Base-by-base conservation (phyloP, 345 rosid species). In the Draba incana region DNA sequence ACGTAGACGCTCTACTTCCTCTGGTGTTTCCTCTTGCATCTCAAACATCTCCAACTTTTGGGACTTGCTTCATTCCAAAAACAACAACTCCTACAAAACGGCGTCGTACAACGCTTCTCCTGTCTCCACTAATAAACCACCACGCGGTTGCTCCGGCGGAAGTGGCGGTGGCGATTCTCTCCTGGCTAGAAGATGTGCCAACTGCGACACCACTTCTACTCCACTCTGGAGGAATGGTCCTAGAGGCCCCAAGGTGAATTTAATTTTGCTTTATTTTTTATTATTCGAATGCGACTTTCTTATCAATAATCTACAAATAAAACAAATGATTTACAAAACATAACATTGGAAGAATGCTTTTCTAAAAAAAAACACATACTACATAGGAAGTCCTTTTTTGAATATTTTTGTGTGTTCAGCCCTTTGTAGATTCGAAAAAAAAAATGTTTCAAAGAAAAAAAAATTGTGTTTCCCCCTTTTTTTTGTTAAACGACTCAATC, bases 171-270 rank as follows among this genome's bases (percentile, higher is more conserved):
- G 78, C 10, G 74, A 90, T 42, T 77, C 88, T 6, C 88, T 85
- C 30, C 83, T 90, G 28, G 85, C 92, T 46, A 92, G 97, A 70
- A 92, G 97, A 0, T 90, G 97, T 30, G 92, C 97, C 43, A 90
- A 90, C 82, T 90, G 97, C 37, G 97, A 88, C 77, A 88, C 97
- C 5, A 90, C 97, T 7, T 88, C 95, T 13, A 90, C 97, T 23
- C 97, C 97, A 11, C 92, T 90, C 9, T 90, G 97, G 97, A 76
- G 97, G 61, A 90, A 90, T 52, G 92, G 92, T n/a, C 92, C 92
- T 41, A 68, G 86, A 64, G 92, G 92, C 61, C 89, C 91, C 6
- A 85, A 85, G 89, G 89, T 84, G 59, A 56, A 0, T 20, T 9
- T 63, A 5, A 3, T 11, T 44, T 52, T 8, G 0, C 47, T 13